These are phyloP conservation scores for Botrytis deweyae DNA, from an alignment of 2,329 filamentous ascomycete genomes.

Conservation along the genomic window DNA sequence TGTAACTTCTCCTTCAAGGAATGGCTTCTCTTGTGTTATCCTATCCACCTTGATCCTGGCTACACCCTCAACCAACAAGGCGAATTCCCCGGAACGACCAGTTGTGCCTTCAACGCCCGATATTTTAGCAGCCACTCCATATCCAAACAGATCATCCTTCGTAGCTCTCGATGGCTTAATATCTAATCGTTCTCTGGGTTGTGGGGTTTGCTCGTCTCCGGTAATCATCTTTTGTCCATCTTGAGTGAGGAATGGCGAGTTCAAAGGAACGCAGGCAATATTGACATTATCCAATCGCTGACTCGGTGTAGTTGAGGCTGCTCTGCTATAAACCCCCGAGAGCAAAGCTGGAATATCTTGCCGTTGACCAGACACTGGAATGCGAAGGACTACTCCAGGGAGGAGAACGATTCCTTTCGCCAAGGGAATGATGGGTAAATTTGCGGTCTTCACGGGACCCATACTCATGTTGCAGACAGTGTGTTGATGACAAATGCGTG, in stretches of 20 bases:
- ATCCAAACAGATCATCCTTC: constrained; percentile 75
- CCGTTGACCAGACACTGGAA: constrained; percentile 75
- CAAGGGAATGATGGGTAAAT: constrained; percentile 77
- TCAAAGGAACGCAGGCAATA: constrained; percentile 84
- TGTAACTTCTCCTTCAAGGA: constrained; percentile 78
- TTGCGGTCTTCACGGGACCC: constrained; percentile 27
- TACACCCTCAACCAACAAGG: constrained; percentile 81
- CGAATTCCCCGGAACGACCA: constrained; percentile 64
- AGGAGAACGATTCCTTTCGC: constrained; percentile 78
- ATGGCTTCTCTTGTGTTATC: constrained; percentile 74
- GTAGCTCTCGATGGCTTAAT: constrained; percentile 59
- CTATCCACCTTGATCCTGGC: constrained; percentile 74
- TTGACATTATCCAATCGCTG: constrained; percentile 66
- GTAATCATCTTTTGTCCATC: constrained; percentile 76
- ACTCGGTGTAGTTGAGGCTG: constrained; percentile 64
- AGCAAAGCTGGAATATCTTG: constrained; percentile 87
- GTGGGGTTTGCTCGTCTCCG: constrained; percentile 52
- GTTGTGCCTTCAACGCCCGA: constrained; percentile 74
- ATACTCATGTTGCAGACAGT: neutral
- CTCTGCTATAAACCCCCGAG: constrained; percentile 77
- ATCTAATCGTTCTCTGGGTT: constrained; percentile 39
- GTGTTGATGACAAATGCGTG: neutral
- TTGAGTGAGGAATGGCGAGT: constrained; percentile 68
- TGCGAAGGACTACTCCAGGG: constrained; percentile 80
- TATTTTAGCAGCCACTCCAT: constrained; percentile 79